Conservation (phyloP, 768 basidiomycete species). For the Suillus tomentosus region DNA sequence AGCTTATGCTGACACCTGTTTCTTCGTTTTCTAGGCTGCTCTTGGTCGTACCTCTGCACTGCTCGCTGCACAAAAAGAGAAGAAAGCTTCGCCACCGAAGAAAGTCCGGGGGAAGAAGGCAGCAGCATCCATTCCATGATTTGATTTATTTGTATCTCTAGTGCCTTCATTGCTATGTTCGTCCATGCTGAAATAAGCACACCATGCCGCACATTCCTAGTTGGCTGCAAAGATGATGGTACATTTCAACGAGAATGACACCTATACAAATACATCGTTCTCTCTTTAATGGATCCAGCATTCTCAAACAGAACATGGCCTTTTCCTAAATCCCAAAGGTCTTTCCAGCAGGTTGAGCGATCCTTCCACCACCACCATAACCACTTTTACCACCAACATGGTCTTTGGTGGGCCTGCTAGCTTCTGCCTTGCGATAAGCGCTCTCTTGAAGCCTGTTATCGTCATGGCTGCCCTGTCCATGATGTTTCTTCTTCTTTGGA, state of each 20-base stretch:
- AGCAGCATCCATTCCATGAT: constrained; percentile 20
- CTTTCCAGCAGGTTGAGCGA: constrained; percentile 60
- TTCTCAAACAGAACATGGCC: constrained; percentile 9
- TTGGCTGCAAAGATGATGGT: neutral
- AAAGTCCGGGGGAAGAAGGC: constrained; percentile 74
- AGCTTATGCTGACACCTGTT: constrained; percentile 36
- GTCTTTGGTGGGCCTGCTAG: constrained; percentile 51
- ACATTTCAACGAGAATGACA: constrained; percentile 2
- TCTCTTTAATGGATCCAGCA: constrained; percentile 4
- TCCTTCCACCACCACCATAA: constrained; percentile 50
- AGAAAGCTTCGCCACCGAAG: constrained; percentile 65
- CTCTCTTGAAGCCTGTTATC: constrained; percentile 50
- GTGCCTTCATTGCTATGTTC: constrained; percentile 23
- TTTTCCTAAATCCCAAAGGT: constrained; percentile 33
- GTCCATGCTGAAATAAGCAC: constrained; percentile 23
- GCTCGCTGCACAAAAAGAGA: constrained; percentile 67
- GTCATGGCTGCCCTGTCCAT: constrained; percentile 38
- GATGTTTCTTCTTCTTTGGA: constrained; percentile 52
- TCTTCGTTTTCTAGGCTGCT: constrained; percentile 52
- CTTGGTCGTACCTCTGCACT: constrained; percentile 79
- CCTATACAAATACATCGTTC: constrained; percentile 6
- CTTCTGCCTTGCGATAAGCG: constrained; percentile 47
- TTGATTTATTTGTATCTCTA: constrained; percentile 27
- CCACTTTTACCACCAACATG: constrained; percentile 32
- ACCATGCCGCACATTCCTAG: constrained; percentile 13